Conservation (phyloP, 805 yeast species). For the Pichia membranifaciens region DNA sequence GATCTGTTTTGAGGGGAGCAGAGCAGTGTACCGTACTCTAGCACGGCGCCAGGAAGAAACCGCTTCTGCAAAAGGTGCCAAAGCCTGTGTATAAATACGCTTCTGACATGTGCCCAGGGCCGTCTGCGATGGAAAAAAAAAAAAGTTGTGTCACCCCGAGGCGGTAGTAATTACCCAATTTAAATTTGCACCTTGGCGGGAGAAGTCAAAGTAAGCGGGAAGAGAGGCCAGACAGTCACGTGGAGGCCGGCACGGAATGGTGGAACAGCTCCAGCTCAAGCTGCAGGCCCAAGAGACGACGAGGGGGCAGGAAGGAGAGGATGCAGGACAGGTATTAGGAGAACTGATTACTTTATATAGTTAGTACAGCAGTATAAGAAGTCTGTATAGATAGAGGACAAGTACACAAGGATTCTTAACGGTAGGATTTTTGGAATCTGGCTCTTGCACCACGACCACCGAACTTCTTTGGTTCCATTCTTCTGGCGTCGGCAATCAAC, state of each 20-base stretch:
- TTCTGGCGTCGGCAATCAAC: slow-evolving; percentile 98
- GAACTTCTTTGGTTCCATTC: slow-evolving; percentile 99
- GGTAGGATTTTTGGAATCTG: slow-evolving; percentile 99
- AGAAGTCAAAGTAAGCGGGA: background rate
- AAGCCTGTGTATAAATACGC: too few species aligned
- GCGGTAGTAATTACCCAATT: background rate
- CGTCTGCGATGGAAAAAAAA: background rate
- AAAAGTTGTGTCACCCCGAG: background rate
- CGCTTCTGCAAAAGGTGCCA: too few species aligned
- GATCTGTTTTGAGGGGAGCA: too few species aligned
- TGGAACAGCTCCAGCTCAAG: too few species aligned
- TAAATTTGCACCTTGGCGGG: background rate
- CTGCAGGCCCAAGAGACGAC: too few species aligned
- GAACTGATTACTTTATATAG: background rate
- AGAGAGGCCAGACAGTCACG: background rate
- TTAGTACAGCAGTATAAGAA: background rate
- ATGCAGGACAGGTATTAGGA: background rate
- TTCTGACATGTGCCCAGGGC: too few species aligned
- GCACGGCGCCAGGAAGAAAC: too few species aligned
- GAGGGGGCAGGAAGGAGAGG: background rate
- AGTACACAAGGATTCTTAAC: slow-evolving; percentile 48
- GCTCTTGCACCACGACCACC: slow-evolving; percentile 99
- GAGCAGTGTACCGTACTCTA: too few species aligned
- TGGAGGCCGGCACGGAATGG: too few species aligned
- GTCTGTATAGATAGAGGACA: background rate